Percentiles rank a stretch among this genome's conserved stretches.
Conservation (phyloP, 139 green algal species). For the Chlorella ohadii region DNA sequence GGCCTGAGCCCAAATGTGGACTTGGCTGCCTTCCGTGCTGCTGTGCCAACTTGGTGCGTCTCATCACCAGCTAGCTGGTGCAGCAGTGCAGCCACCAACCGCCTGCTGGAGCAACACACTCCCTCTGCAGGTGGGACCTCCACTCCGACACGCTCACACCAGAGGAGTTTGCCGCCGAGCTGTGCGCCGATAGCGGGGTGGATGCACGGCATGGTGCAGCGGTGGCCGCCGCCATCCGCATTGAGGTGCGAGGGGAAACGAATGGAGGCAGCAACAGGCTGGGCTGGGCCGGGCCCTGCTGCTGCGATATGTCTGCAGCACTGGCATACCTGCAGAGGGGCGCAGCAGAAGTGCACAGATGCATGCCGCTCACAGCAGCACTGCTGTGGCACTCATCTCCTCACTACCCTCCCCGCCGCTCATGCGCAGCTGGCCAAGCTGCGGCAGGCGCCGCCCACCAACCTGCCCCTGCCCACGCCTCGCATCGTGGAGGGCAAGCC, state of each 20-base stretch:
- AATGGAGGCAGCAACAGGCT: neutral
- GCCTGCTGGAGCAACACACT: no score
- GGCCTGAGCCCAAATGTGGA: no score
- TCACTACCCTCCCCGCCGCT: no score
- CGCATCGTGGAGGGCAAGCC: neutral
- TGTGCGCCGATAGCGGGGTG: conserved; percentile 14
- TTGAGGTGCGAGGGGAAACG: conserved; percentile 2
- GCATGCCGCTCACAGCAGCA: no score
- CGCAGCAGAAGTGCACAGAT: no score
- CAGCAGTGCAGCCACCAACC: no score
- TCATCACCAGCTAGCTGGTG: no score
- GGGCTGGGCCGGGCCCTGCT: neutral
- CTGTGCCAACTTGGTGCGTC: no score
- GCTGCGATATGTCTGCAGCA: no score
- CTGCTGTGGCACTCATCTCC: no score
- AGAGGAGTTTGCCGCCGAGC: conserved; percentile 16
- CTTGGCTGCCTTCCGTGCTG: no score
- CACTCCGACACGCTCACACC: neutral
- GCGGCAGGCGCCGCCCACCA: conserved; percentile 7
- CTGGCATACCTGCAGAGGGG: no score
- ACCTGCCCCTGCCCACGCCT: conserved; percentile 25
- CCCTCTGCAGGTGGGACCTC: conserved; percentile 15
- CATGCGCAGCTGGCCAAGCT: conserved; percentile 21
- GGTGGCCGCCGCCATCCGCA: conserved; percentile 21
- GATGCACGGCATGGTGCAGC: conserved; percentile 4